Conservation (phyloP, 116 monocot species). For the Trichopus zeylanicus region DNA sequence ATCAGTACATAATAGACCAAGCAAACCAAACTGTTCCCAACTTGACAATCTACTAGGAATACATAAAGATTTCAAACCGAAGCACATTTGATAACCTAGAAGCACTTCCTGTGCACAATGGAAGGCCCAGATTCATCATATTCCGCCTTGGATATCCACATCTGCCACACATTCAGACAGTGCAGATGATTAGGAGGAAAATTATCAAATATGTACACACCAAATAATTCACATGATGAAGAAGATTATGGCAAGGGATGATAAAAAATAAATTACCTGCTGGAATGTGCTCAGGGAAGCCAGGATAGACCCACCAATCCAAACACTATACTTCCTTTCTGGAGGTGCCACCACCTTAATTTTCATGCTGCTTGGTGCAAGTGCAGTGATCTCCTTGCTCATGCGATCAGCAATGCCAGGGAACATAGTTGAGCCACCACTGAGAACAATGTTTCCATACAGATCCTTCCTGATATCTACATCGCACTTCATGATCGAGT, state of each 20-base stretch:
- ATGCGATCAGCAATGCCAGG: conserved; percentile 31
- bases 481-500: conserved; percentile 34
- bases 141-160: conserved; percentile 31
- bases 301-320: conserved; percentile 32
- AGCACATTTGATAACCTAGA: conserved; percentile 1
- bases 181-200: not conserved
- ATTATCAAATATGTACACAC: too few relatives aligned
- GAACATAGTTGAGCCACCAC: conserved; percentile 34
- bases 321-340: conserved; percentile 27
- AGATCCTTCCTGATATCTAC: conserved; percentile 35
- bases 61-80: not conserved
- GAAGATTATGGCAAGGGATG: too few relatives aligned
- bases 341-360: conserved; percentile 32
- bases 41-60: not conserved
- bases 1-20: not conserved
- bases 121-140: conserved; percentile 32
- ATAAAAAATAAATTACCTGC: conserved; percentile 12
- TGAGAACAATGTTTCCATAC: conserved; percentile 31
- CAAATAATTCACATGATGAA: too few relatives aligned
- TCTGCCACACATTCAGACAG: conserved; percentile 15
- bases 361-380: conserved; percentile 31
- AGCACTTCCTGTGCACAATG: conserved; percentile 33
- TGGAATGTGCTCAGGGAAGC: conserved; percentile 37
- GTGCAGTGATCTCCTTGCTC: conserved; percentile 29
- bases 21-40: not conserved